phyloP scores from a whole-genome alignment of 2,329 filamentous ascomycete genomes.

The Akanthomyces uredinophilus region DNA sequence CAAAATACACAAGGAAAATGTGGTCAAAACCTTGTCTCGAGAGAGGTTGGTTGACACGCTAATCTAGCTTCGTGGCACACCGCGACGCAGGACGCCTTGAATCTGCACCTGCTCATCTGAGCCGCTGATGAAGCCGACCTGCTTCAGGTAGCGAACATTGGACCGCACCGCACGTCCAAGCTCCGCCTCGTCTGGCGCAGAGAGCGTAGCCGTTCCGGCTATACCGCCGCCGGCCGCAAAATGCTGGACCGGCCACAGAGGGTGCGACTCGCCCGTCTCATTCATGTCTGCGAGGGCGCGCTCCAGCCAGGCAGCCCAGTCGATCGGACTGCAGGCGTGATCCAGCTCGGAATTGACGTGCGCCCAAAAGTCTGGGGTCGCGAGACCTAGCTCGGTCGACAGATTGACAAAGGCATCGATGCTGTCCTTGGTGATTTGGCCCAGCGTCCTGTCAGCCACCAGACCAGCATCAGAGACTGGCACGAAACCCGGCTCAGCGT shows the following conservation, averaged over 20 bases:
- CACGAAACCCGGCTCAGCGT: constrained; percentile 8
- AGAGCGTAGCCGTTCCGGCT: background rate
- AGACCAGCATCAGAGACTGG: constrained; percentile 16
- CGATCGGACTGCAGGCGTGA: constrained; percentile 10
- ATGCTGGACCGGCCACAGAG: constrained; percentile 23
- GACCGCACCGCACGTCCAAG: constrained; percentile 8
- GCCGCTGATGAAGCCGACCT: constrained; percentile 34
- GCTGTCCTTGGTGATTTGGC: background rate
- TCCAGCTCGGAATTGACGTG: constrained; percentile 17
- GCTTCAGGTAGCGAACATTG: constrained; percentile 16
- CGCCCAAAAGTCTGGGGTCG: constrained; percentile 20
- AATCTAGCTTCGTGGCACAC: background rate
- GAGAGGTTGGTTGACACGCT: background rate
- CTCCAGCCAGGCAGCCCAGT: constrained; percentile 18
- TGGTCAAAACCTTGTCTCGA: background rate
- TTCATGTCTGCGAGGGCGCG: constrained; percentile 15
- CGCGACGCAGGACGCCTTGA: background rate
- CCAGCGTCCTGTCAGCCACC: constrained; percentile 18
- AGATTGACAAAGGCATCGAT: constrained; percentile 15
- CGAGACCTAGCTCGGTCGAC: constrained; percentile 14
- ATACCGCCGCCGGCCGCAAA: constrained; percentile 19
- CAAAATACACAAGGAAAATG: background rate
- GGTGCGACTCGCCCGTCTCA: constrained; percentile 18
- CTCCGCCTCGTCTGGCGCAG: background rate
- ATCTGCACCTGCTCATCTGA: background rate